Percentiles rank a stretch among this genome's conserved stretches.
phyloP scores from a whole-genome alignment of 2,329 filamentous ascomycete genomes.

The Aquanectria penicillioides region DNA sequence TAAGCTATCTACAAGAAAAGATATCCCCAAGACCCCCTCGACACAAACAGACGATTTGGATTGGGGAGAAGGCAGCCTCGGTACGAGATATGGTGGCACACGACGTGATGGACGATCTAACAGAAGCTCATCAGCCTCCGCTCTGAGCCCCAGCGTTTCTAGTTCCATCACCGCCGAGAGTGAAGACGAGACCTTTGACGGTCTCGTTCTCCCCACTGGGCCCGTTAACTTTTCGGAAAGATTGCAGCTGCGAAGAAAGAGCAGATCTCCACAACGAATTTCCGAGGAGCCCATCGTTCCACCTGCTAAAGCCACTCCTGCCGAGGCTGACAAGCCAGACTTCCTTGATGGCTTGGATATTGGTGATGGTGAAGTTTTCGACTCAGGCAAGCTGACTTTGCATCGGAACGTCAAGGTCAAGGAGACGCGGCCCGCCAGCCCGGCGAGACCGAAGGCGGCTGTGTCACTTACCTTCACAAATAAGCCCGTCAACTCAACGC shows the following conservation, averaged over 20 bases:
- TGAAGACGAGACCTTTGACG: slow-evolving; percentile 91
- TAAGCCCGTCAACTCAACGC: slow-evolving; percentile 70
- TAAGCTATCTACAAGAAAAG: slow-evolving; percentile 68
- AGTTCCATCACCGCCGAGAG: slow-evolving; percentile 93
- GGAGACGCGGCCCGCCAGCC: slow-evolving; percentile 73
- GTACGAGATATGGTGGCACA: slow-evolving; percentile 89
- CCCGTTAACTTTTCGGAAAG: slow-evolving; percentile 85
- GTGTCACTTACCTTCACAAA: slow-evolving; percentile 93
- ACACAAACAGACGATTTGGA: slow-evolving; percentile 81
- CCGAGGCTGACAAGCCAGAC: slow-evolving; percentile 72
- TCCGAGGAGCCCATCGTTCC: slow-evolving; percentile 49
- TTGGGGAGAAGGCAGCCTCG: slow-evolving; percentile 93
- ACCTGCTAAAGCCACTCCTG: slow-evolving; percentile 45
- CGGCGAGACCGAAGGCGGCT: slow-evolving; percentile 76
- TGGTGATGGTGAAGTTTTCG: slow-evolving; percentile 83
- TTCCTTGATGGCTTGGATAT: slow-evolving; percentile 89
- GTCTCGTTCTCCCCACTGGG: slow-evolving; percentile 85
- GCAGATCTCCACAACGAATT: slow-evolving; percentile 63
- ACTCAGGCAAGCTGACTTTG: slow-evolving; percentile 81
- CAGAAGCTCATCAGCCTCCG: slow-evolving; percentile 87
- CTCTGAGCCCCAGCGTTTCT: slow-evolving; percentile 90
- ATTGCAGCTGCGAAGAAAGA: slow-evolving; percentile 75
- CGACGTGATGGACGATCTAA: slow-evolving; percentile 81
- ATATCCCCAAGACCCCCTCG: slow-evolving; percentile 71
- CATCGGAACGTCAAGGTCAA: slow-evolving; percentile 95